Percentiles rank a stretch among this genome's conserved stretches.
Conservation (phyloP, 2,329 filamentous ascomycete species). For the Scortechinia acanthostroma region DNA sequence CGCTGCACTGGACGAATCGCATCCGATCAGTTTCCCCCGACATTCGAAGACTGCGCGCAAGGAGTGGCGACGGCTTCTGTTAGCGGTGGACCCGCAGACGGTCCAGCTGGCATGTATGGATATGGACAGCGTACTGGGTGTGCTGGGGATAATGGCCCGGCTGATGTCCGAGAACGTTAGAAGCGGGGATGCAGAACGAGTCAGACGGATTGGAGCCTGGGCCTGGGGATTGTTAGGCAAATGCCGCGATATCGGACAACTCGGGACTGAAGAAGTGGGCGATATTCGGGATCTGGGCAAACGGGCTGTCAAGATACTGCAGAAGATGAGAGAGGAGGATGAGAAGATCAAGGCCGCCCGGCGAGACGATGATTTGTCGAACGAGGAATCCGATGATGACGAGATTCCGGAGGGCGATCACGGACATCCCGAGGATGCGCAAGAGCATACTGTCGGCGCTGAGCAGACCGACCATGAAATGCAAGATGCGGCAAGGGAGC, state of each 20-base stretch:
- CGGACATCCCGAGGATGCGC: neutral
- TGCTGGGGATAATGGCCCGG: neutral
- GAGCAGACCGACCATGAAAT: neutral
- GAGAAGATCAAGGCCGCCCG: no score
- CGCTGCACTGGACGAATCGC: neutral
- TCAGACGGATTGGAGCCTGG: neutral
- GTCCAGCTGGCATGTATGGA: slow-evolving; percentile 1
- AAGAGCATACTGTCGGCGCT: neutral
- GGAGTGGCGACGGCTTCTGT: neutral
- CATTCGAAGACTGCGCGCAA: neutral
- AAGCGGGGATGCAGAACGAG: neutral
- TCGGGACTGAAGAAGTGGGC: neutral
- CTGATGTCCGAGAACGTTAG: neutral
- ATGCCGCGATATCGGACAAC: neutral
- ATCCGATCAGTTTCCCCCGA: neutral
- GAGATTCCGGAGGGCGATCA: neutral
- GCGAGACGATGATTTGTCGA: neutral
- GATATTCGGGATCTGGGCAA: neutral
- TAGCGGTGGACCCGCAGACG: neutral
- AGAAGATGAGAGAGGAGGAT: neutral
- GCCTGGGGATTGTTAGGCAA: slow-evolving; percentile 1
- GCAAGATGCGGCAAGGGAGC: neutral
- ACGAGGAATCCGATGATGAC: neutral
- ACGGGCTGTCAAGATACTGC: neutral
- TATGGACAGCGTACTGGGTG: neutral